Percentiles rank a stretch among this genome's conserved stretches.
Conservation (phyloP, 2,329 filamentous ascomycete species). For the Hansfordia pulvinata region DNA sequence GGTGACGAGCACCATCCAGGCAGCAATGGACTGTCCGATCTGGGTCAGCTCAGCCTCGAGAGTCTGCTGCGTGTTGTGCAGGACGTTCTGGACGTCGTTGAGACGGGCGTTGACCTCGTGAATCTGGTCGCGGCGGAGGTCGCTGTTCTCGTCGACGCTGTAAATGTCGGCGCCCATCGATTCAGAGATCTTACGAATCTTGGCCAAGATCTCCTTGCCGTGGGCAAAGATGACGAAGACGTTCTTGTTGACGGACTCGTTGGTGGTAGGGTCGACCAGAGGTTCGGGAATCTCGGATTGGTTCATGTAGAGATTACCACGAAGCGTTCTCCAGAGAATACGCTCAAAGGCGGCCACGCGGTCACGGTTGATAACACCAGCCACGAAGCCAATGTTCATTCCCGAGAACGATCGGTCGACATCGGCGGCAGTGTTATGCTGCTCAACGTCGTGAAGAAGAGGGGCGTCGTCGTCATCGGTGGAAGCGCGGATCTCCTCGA, state of each 20-base stretch:
- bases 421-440: conserved; percentile 54
- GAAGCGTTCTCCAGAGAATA: conserved; percentile 92
- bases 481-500: conserved; percentile 89
- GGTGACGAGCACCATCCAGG: conserved; percentile 95
- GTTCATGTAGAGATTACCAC: conserved; percentile 99
- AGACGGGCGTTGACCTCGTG: conserved; percentile 93
- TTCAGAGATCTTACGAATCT: conserved; percentile 98
- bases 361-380: conserved; percentile 87
- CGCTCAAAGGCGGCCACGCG: conserved; percentile 91
- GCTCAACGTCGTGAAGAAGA: conserved; percentile 82
- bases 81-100: conserved; percentile 79
- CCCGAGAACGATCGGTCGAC: conserved; percentile 81
- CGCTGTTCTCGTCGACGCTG: conserved; percentile 93
- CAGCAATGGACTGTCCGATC: conserved; percentile 82
- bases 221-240: conserved; percentile 99
- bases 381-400: conserved; percentile 98
- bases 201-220: conserved; percentile 93
- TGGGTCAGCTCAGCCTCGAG: conserved; percentile 86
- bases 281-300: conserved; percentile 95
- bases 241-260: conserved; percentile 89
- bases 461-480: conserved; percentile 87
- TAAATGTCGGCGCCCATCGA: conserved; percentile 93
- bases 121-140: conserved; percentile 87
- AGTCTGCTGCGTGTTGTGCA: conserved; percentile 89
- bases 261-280: conserved; percentile 81